A percentile compares a stretch with the other conserved stretches of the same genome.
These are phyloP conservation scores for Puccinia horiana DNA, from an alignment of 1,284 basidiomycete genomes.

Conservation along the genomic window DNA sequence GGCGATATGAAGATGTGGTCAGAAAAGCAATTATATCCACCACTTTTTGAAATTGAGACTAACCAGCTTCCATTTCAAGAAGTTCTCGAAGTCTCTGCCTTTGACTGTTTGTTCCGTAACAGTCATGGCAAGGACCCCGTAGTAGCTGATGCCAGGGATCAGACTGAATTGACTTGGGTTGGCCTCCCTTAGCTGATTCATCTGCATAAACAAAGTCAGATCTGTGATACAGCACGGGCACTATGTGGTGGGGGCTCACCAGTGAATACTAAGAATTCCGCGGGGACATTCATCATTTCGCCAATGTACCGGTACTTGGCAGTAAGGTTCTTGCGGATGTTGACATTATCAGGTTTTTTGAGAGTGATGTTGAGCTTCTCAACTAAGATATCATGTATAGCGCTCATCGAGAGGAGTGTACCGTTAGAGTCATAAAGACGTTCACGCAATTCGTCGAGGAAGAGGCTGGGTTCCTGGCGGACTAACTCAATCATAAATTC, in stretches of 20 bases:
- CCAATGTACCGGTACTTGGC: neutral
- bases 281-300: neutral
- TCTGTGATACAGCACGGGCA: too few relatives aligned
- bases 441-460: neutral
- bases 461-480: neutral
- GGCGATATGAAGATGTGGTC: neutral
- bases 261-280: too few relatives aligned
- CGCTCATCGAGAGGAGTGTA: neutral
- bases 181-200: neutral
- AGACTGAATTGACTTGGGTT: neutral
- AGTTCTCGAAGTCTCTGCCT: neutral
- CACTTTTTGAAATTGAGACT: neutral
- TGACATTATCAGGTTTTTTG: neutral
- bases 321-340: neutral
- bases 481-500: too few relatives aligned
- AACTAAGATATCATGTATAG: neutral
- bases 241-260: too few relatives aligned
- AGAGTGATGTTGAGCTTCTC: neutral
- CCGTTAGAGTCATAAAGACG: neutral
- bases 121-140: neutral
- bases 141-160: neutral
- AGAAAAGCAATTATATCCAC: neutral
- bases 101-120: neutral
- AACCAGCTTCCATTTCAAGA: constrained; percentile 14
- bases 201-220: too few relatives aligned